Evolutionary conservation across 2,329 filamentous ascomycete species (phyloP).

Genomic region (Tolypocladium guangdongense): DNA sequence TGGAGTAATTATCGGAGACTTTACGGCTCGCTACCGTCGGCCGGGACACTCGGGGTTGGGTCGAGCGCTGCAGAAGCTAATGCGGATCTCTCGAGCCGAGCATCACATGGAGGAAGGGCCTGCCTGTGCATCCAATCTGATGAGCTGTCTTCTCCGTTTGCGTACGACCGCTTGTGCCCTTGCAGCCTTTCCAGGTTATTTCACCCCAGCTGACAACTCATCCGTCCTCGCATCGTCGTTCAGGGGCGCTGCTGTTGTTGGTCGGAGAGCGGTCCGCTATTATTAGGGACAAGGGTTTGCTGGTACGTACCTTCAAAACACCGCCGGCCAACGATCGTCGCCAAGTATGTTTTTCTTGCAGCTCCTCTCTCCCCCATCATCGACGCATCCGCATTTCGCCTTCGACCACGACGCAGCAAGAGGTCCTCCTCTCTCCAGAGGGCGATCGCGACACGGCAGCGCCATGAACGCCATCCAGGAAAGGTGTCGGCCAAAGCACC

Average conservation of each 20-base stretch:
- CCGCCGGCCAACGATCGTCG: neutral
- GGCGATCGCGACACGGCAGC: neutral
- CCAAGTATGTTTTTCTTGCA: neutral
- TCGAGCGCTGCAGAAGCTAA: neutral
- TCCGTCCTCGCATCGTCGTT: neutral
- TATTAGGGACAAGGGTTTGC: too few relatives aligned
- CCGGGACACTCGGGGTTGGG: neutral
- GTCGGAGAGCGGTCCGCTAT: neutral
- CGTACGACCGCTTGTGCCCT: neutral
- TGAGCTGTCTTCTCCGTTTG: neutral
- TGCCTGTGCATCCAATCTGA: neutral
- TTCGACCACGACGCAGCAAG: neutral
- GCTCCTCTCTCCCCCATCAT: neutral
- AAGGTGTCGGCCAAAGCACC: slow-evolving; percentile 82
- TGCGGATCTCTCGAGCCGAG: neutral
- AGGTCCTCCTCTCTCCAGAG: neutral
- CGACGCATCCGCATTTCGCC: neutral
- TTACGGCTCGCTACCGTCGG: neutral
- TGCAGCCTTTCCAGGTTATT: neutral
- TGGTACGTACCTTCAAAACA: neutral
- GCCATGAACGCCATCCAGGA: slow-evolving; percentile 55
- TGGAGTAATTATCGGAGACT: neutral
- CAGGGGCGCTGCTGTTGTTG: too few relatives aligned
- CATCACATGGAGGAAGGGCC: neutral
- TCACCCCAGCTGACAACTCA: neutral